Conservation (phyloP, 1,284 basidiomycete species). For the Ceratobasidium sp. region DNA sequence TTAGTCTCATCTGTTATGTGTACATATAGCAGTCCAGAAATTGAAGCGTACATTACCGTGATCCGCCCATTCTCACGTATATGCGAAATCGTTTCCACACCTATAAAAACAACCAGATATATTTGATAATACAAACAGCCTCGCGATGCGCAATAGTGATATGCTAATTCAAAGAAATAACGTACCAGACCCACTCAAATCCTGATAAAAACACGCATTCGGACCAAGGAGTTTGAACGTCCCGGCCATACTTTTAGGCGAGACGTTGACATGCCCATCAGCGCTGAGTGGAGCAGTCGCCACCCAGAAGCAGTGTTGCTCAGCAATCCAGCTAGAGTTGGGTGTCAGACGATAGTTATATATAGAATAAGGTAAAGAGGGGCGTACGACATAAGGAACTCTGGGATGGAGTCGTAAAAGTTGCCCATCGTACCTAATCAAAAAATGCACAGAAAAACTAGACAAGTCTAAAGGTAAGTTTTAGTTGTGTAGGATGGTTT, state of each 20-base stretch:
- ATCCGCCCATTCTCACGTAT: constrained; percentile 71
- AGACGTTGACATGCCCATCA: constrained; percentile 69
- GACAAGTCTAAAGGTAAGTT: too few species aligned
- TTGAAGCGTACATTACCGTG: constrained; percentile 62
- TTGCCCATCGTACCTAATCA: constrained; percentile 61
- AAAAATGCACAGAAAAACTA: too few species aligned
- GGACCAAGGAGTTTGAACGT: constrained; percentile 67
- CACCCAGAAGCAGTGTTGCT: constrained; percentile 73
- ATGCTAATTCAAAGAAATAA: neutral
- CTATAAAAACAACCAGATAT: constrained; percentile 54
- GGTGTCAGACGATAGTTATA: too few species aligned
- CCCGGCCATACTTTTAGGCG: constrained; percentile 63
- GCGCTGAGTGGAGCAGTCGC: constrained; percentile 66
- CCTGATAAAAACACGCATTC: constrained; percentile 71
- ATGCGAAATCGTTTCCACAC: constrained; percentile 71
- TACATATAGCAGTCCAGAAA: too few species aligned
- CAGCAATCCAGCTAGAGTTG: constrained; percentile 62
- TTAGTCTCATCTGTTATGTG: too few species aligned
- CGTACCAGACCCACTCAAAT: constrained; percentile 68
- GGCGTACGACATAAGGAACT: constrained; percentile 58
- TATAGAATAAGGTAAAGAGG: neutral
- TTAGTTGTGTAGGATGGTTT: too few species aligned
- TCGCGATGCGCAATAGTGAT: neutral
- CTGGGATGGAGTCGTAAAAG: constrained; percentile 65
- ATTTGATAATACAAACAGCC: neutral